phyloP scores from a whole-genome alignment of 140 eudicot species.

The Erigeron philadelphicus region DNA sequence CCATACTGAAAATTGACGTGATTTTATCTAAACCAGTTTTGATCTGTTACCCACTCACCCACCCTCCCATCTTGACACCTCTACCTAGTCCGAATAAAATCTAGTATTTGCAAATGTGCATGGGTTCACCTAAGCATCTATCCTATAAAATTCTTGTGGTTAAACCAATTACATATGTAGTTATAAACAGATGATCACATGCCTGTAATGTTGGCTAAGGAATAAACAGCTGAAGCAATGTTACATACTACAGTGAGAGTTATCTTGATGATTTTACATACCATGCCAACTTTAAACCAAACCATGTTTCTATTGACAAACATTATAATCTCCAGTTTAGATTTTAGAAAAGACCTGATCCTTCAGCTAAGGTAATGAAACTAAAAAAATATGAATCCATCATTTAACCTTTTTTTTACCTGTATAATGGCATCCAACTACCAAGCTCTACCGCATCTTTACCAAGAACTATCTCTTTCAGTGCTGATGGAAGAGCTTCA shows the following conservation, averaged over 20 bases:
- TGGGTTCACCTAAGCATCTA: background rate
- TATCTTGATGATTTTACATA: background rate
- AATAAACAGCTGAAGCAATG: background rate
- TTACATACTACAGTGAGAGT: background rate
- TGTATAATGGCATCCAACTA: conserved; percentile 82
- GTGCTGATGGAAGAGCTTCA: conserved; percentile 54
- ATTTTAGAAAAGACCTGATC: conserved; percentile 6
- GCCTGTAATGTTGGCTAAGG: background rate
- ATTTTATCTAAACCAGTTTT: too few relatives aligned
- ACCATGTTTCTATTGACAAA: background rate
- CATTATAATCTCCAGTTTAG: background rate
- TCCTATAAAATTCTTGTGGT: background rate
- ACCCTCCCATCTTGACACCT: too few relatives aligned
- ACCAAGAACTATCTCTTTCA: conserved; percentile 54
- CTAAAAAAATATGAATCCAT: background rate
- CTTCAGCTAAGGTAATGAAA: background rate
- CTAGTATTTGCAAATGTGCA: background rate
- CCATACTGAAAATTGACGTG: too few relatives aligned
- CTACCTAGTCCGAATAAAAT: too few relatives aligned
- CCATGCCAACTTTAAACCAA: background rate
- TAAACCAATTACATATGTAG: too few relatives aligned
- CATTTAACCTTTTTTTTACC: conserved; percentile 33
- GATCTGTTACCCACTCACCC: too few relatives aligned
- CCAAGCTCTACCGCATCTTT: conserved; percentile 63
- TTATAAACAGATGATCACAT: background rate